These are phyloP conservation scores for Claviceps monticola DNA, from an alignment of 2,329 filamentous ascomycete species.

Conservation along the genomic window DNA sequence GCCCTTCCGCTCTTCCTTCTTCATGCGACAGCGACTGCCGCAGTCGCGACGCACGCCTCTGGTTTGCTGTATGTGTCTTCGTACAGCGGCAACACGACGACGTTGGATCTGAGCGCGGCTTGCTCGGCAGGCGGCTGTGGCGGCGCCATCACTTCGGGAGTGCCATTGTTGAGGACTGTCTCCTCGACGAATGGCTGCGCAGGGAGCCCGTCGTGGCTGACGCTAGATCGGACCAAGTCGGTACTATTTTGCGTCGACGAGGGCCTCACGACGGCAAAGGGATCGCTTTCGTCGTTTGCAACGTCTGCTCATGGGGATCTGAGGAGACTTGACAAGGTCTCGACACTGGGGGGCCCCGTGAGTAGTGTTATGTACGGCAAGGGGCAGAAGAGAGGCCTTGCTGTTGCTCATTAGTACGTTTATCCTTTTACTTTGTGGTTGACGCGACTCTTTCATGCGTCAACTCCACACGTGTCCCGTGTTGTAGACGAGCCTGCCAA, in stretches of 20 bases:
- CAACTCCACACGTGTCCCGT: neutral
- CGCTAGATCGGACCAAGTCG: conserved; percentile 33
- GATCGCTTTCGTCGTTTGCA: conserved; percentile 30
- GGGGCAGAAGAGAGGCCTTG: conserved; percentile 22
- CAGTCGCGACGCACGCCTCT: conserved; percentile 16
- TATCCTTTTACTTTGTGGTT: neutral
- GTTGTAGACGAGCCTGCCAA: neutral
- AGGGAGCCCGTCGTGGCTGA: conserved; percentile 45
- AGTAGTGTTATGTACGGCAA: conserved; percentile 29
- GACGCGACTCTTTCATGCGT: neutral
- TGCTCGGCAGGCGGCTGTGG: neutral
- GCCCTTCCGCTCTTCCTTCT: conserved; percentile 2
- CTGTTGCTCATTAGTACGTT: conserved; percentile 32
- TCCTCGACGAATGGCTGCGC: conserved; percentile 34
- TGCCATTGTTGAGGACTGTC: conserved; percentile 24
- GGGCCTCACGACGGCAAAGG: conserved; percentile 31
- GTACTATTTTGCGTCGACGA: conserved; percentile 49
- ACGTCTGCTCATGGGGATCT: conserved; percentile 25
- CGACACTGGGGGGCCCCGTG: conserved; percentile 28
- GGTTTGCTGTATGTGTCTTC: conserved; percentile 33
- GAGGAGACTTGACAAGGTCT: conserved; percentile 20
- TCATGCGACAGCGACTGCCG: neutral
- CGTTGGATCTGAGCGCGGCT: conserved; percentile 25
- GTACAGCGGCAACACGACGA: conserved; percentile 33
- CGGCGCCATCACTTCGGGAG: neutral